Evolutionary conservation across 176 grass and related monocot genomes (phyloP).

Genomic region (sorghum (Sorghum bicolor)): Sorghum_bicolor_NCBIv3 NC_012879.2:49912001-49912500

Average conservation of each 20-base stretch:
- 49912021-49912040: conserved; percentile 55
- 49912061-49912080: conserved; percentile 42
- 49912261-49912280: conserved; percentile 84
- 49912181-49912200: conserved; percentile 89
- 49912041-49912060: conserved; percentile 6
- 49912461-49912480: conserved; percentile 81
- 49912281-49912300: conserved; percentile 93
- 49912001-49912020: conserved; percentile 25
- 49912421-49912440: conserved; percentile 92
- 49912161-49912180: conserved; percentile 84
- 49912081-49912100: conserved; percentile 61
- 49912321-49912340: conserved; percentile 94
- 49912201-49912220: conserved; percentile 57
- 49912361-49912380: conserved; percentile 92
- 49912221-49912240: conserved; percentile 76
- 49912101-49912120: conserved; percentile 72
- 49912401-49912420: conserved; percentile 81
- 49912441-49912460: conserved; percentile 76
- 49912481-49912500: conserved; percentile 74
- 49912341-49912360: conserved; percentile 91
- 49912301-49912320: conserved; percentile 82
- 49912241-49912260: conserved; percentile 86
- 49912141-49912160: conserved; percentile 81
- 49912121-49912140: conserved; percentile 66
- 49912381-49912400: conserved; percentile 59